These are phyloP conservation scores for Ulota crispa DNA, from an alignment of 225 moss, liverwort and hornwort species.

Conservation along the genomic window DNA sequence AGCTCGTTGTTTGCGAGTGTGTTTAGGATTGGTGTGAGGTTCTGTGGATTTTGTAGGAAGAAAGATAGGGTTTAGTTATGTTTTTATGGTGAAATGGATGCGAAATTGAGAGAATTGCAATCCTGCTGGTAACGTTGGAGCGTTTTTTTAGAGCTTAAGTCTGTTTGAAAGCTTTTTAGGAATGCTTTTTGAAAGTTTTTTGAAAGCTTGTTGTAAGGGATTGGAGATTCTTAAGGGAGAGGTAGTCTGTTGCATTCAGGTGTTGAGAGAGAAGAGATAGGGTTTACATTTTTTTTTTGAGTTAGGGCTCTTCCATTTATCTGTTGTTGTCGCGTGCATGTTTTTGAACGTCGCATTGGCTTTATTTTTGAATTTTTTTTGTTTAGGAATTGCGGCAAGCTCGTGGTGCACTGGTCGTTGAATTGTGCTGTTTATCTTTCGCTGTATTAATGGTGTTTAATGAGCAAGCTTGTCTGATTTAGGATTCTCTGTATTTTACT, in stretches of 20 bases:
- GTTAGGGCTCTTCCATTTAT: neutral
- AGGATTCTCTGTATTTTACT: neutral
- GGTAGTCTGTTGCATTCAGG: neutral
- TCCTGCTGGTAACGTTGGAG: neutral
- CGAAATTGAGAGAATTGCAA: neutral
- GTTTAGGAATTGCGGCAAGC: no score
- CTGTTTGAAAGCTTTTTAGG: neutral
- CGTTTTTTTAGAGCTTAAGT: neutral
- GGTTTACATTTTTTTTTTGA: conserved; percentile 6
- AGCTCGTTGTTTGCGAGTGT: neutral
- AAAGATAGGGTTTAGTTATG: neutral
- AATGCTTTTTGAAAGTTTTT: neutral
- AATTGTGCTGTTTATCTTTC: no score
- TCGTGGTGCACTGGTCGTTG: no score
- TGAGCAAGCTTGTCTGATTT: neutral
- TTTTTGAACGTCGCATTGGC: no score
- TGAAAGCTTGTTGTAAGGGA: no score
- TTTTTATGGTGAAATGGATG: neutral
- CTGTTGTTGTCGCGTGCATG: neutral
- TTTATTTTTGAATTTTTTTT: no score
- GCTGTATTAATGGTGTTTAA: no score
- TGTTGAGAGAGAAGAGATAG: neutral
- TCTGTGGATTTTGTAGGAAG: neutral
- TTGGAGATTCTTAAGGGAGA: neutral
- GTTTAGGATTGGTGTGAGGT: neutral